A percentile compares a stretch with the other conserved stretches of the same genome.
Evolutionary conservation across 805 yeast genomes (phyloP).

Genomic region (Dipodascopsis uninucleata): DNA sequence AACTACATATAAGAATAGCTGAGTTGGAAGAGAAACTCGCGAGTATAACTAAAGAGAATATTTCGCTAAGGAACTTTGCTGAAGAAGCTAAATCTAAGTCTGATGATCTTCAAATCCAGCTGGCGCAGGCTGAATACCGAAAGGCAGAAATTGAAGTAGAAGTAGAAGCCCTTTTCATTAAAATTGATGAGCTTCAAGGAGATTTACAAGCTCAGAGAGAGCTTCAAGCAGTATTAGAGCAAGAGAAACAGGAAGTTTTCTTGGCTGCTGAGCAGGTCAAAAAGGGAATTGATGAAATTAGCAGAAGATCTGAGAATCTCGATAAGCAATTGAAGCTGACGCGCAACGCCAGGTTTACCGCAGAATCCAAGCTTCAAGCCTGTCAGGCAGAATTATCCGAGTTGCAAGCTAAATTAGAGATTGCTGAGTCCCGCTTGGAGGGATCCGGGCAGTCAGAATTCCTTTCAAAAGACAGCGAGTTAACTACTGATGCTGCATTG

Average conservation of each 20-base stretch:
- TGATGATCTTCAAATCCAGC: too few relatives aligned
- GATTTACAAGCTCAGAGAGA: too few relatives aligned
- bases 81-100: too few relatives aligned
- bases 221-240: too few relatives aligned
- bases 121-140: too few relatives aligned
- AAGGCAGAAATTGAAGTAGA: too few relatives aligned
- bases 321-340: constrained; percentile 16
- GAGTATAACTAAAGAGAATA: too few relatives aligned
- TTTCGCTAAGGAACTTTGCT: too few relatives aligned
- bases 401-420: constrained; percentile 9
- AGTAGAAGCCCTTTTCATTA: background rate
- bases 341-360: background rate
- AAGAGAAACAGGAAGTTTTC: constrained; percentile 1
- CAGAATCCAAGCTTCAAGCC: constrained; percentile 13
- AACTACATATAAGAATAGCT: too few relatives aligned
- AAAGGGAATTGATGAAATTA: constrained; percentile 14
- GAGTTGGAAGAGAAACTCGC: too few relatives aligned
- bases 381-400: constrained; percentile 11
- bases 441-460: constrained; percentile 8
- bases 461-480: too few relatives aligned
- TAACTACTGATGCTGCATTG: constrained; percentile 6
- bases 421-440: constrained; percentile 11
- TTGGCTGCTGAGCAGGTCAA: constrained; percentile 13
- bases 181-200: too few relatives aligned
- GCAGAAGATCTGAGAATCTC: constrained; percentile 6